These are phyloP conservation scores for Geosmithia flava DNA, from an alignment of 2,329 filamentous ascomycete genomes.

Conservation along the genomic window DNA sequence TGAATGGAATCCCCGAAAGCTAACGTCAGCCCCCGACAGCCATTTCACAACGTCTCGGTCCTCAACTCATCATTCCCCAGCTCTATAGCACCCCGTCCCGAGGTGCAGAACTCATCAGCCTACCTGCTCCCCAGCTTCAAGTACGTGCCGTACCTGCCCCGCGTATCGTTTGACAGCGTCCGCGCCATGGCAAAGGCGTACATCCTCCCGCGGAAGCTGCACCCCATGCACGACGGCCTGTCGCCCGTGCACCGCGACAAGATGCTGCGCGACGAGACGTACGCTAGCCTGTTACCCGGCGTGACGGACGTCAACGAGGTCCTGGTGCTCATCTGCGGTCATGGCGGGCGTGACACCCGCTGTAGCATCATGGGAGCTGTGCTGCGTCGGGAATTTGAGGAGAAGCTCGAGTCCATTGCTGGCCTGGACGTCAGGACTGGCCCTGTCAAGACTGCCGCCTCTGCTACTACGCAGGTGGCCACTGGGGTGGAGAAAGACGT, in stretches of 20 bases:
- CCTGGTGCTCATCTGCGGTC: constrained; percentile 78
- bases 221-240: constrained; percentile 47
- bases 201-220: constrained; percentile 49
- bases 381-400: constrained; percentile 57
- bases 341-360: constrained; percentile 67
- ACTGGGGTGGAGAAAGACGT: background rate
- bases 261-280: constrained; percentile 36
- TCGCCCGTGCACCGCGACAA: constrained; percentile 44
- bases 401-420: constrained; percentile 29
- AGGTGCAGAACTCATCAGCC: constrained; percentile 46
- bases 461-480: constrained; percentile 19
- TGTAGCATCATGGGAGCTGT: constrained; percentile 74
- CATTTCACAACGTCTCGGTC: constrained; percentile 69
- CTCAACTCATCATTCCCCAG: constrained; percentile 65
- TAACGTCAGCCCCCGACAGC: constrained; percentile 59
- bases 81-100: constrained; percentile 27
- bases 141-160: constrained; percentile 61
- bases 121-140: constrained; percentile 77
- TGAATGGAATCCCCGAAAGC: too few species aligned
- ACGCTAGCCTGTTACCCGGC: constrained; percentile 35
- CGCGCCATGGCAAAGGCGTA: constrained; percentile 51
- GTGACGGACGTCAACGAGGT: constrained; percentile 55
- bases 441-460: constrained; percentile 19
- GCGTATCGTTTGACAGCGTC: constrained; percentile 42
- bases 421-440: constrained; percentile 36